A percentile compares a stretch with the other conserved stretches of the same genome.
These are phyloP conservation scores for Actinomortierella wolfii DNA, from an alignment of 371 early-diverging fungal genomes.

Conservation along the genomic window DNA sequence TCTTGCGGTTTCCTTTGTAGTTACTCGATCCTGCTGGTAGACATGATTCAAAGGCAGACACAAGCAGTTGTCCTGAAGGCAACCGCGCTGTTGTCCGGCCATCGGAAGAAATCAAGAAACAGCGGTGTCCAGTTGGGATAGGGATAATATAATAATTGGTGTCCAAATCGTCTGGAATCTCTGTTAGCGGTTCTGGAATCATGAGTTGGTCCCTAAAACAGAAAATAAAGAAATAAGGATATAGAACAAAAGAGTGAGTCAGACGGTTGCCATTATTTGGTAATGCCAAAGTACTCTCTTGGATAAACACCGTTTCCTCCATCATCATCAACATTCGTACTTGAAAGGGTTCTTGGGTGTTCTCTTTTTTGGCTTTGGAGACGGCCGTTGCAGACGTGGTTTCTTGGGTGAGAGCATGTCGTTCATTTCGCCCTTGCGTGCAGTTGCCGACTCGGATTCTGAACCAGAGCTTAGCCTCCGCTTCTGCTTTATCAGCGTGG, in stretches of 20 bases:
- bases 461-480: slow-evolving; percentile 35
- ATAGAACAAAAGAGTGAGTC: neutral
- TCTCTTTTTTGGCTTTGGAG: slow-evolving; percentile 15
- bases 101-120: slow-evolving; percentile 59
- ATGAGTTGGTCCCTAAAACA: slow-evolving; percentile 60
- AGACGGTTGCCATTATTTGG: neutral
- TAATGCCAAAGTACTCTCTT: neutral
- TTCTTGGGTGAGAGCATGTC: slow-evolving; percentile 35
- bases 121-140: slow-evolving; percentile 66
- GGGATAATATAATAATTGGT: slow-evolving; percentile 57
- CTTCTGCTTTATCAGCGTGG: slow-evolving; percentile 15
- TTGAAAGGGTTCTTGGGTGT: slow-evolving; percentile 32
- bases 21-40: slow-evolving; percentile 59
- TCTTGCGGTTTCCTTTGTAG: slow-evolving; percentile 48
- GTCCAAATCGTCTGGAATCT: slow-evolving; percentile 57
- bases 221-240: neutral
- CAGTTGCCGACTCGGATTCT: slow-evolving; percentile 19
- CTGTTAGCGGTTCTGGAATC: slow-evolving; percentile 62
- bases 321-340: slow-evolving; percentile 5
- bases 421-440: slow-evolving; percentile 12
- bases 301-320: neutral
- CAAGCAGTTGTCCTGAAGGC: slow-evolving; percentile 38
- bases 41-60: slow-evolving; percentile 57
- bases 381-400: slow-evolving; percentile 23
- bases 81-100: slow-evolving; percentile 48